Conservation (phyloP, 257 asterid species). For the Solanum raphanifolium region DNA sequence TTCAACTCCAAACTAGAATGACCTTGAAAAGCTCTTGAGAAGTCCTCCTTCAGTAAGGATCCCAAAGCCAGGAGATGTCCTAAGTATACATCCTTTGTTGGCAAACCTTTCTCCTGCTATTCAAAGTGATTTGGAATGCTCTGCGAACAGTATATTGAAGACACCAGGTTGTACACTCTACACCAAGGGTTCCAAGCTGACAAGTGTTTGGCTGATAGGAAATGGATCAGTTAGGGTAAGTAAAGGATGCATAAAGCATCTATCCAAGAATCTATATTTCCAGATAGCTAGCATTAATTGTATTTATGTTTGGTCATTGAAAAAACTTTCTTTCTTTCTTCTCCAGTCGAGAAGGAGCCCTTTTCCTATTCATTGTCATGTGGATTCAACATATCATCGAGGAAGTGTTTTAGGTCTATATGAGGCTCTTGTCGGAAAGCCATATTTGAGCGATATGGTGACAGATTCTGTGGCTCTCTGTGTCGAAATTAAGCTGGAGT, state of each 20-base stretch:
- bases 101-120: background rate
- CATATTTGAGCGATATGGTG: background rate
- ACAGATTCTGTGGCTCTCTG: background rate
- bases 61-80: background rate
- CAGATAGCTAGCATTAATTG: background rate
- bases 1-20: background rate
- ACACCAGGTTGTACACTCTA: constrained; percentile 1
- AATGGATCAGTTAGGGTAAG: constrained; percentile 1
- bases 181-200: background rate
- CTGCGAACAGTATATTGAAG: background rate
- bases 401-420: constrained; percentile 1
- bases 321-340: background rate
- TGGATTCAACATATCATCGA: background rate
- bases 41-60: background rate
- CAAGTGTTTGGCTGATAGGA: background rate
- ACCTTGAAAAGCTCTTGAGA: background rate
- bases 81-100: background rate
- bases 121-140: background rate
- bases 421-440: background rate
- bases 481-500: background rate
- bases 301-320: background rate
- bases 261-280: background rate
- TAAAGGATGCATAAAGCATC: background rate
- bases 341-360: background rate
- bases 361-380: background rate